Percentiles rank a stretch among this genome's conserved stretches.
Conservation (phyloP, 371 early-diverging fungal genomes). For the Actinomortierella wolfii region DNA sequence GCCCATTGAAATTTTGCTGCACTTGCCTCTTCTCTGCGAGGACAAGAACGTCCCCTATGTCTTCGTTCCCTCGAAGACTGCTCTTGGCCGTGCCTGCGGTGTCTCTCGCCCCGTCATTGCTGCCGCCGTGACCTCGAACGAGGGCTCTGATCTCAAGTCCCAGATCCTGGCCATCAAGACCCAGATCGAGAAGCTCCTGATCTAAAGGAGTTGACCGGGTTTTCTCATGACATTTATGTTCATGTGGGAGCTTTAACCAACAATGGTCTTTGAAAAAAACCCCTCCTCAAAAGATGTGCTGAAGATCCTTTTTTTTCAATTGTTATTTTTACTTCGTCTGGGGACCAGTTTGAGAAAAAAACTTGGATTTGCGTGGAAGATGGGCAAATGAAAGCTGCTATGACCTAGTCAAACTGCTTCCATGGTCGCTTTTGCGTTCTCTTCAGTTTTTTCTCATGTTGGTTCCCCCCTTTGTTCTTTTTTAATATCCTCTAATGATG, state of each 20-base stretch:
- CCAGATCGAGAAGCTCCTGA: constrained; percentile 92
- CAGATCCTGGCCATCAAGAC: constrained; percentile 91
- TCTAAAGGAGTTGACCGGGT: constrained; percentile 53
- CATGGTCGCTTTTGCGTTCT: no score
- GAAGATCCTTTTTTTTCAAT: constrained; percentile 18
- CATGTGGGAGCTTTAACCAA: no score
- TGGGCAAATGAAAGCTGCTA: no score
- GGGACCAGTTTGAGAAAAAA: no score
- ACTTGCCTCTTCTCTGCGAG: constrained; percentile 98
- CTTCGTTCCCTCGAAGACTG: constrained; percentile 95
- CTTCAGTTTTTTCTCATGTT: background rate
- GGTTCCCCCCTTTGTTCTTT: constrained; percentile 2
- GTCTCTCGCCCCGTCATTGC: constrained; percentile 96
- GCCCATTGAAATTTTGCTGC: constrained; percentile 97
- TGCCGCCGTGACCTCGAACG: constrained; percentile 94
- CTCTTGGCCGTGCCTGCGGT: constrained; percentile 99
- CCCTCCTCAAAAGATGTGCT: constrained; percentile 26
- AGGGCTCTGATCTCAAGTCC: constrained; percentile 91
- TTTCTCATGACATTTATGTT: constrained; percentile 2
- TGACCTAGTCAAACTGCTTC: no score
- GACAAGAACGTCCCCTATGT: constrained; percentile 99
- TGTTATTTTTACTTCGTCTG: constrained; percentile 1
- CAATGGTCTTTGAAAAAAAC: background rate
- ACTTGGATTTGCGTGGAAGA: no score
- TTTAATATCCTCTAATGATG: constrained; percentile 31